phyloP scores from a whole-genome alignment of 352 stramenopile genomes.

The Pythium oligandrum region DNA sequence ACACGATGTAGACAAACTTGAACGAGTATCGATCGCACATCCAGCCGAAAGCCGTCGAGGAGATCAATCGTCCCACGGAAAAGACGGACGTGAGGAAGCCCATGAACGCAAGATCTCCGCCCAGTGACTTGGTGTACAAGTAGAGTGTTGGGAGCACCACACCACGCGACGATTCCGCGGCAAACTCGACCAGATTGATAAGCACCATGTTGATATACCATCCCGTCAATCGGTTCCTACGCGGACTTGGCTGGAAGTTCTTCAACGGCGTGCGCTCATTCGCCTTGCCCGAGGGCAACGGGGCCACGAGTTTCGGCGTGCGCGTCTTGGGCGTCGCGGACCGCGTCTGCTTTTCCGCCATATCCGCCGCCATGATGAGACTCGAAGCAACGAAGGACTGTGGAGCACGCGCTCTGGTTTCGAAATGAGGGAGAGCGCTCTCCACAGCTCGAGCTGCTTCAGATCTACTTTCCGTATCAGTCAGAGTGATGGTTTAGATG shows the following conservation, averaged over 20 bases:
- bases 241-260: constrained; percentile 36
- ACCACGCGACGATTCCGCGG: constrained; percentile 69
- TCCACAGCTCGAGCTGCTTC: too few species aligned
- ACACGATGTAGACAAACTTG: constrained; percentile 74
- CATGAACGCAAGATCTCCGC: constrained; percentile 74
- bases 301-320: neutral
- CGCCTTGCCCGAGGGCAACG: neutral
- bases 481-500: too few species aligned
- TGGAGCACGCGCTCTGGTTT: too few species aligned
- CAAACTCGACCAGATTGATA: constrained; percentile 84
- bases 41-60: constrained; percentile 77
- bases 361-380: neutral
- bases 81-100: constrained; percentile 77
- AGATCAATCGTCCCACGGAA: constrained; percentile 75
- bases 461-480: too few species aligned
- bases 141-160: constrained; percentile 79
- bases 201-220: constrained; percentile 81
- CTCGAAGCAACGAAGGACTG: neutral
- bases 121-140: constrained; percentile 80
- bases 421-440: too few species aligned
- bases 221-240: constrained; percentile 29
- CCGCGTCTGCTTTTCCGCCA: neutral
- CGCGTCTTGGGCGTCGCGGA: too few species aligned
- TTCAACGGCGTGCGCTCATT: constrained; percentile 24
- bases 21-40: constrained; percentile 83